A percentile compares a stretch with the other conserved stretches of the same genome.
Conservation (phyloP, 257 asterid species). For the Oldenlandia corymbosa region DNA sequence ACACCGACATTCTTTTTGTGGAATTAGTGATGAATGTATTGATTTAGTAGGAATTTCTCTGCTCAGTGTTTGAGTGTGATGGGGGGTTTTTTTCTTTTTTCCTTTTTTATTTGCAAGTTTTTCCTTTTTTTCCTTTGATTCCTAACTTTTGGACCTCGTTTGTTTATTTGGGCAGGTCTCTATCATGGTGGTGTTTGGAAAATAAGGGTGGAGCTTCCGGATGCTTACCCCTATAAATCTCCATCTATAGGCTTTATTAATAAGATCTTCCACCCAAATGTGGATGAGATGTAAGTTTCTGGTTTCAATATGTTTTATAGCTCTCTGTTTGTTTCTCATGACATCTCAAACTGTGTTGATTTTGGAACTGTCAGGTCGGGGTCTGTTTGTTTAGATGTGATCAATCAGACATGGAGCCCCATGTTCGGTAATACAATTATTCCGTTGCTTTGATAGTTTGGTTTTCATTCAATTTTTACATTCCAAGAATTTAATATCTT, state of each 20-base stretch:
- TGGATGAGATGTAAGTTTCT: conserved; percentile 80
- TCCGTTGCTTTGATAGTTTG: neutral
- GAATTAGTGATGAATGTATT: neutral
- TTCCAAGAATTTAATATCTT: too few species aligned
- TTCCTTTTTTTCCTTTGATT: neutral
- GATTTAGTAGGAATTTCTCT: neutral
- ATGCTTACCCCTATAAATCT: conserved; percentile 94
- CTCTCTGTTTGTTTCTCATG: neutral
- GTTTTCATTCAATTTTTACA: neutral
- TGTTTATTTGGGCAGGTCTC: conserved; percentile 50
- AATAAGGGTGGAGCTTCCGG: conserved; percentile 94
- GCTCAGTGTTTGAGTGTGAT: too few species aligned
- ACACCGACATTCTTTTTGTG: too few species aligned
- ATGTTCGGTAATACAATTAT: conserved; percentile 67
- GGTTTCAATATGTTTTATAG: neutral
- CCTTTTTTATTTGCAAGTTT: neutral
- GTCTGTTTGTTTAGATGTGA: conserved; percentile 92
- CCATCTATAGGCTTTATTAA: conserved; percentile 93
- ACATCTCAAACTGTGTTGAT: conserved; percentile 5
- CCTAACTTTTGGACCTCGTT: neutral
- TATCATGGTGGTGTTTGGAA: conserved; percentile 99
- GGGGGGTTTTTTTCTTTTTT: neutral
- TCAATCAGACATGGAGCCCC: conserved; percentile 99
- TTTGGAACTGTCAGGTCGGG: conserved; percentile 72
- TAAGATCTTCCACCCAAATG: conserved; percentile 96